Evolutionary conservation across 257 asterid species (phyloP).

Genomic region (Rauvolfia tetraphylla): DNA sequence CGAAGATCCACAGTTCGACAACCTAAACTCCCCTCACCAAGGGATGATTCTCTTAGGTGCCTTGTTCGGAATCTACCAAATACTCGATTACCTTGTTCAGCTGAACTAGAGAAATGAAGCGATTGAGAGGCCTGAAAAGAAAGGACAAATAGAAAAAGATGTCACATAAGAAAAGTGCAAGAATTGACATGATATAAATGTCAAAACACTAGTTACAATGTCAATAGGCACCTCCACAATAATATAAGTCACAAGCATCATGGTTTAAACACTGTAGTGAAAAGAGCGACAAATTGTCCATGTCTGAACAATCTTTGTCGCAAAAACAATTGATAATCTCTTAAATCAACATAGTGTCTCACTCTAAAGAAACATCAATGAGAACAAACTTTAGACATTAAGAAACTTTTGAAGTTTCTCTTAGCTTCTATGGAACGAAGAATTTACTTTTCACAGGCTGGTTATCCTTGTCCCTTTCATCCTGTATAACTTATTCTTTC

Average conservation of each 20-base stretch:
- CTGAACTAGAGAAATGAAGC: constrained; percentile 38
- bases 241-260: not conserved
- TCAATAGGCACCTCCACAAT: not conserved
- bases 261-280: not conserved
- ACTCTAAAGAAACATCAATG: not conserved
- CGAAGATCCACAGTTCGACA: constrained; percentile 81
- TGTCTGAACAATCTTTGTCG: not conserved
- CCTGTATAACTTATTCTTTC: not conserved
- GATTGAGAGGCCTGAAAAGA: constrained; percentile 69
- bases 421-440: not conserved
- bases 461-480: not conserved
- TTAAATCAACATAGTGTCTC: not conserved
- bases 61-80: constrained; percentile 86
- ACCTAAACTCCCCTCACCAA: constrained; percentile 63
- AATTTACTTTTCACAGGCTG: not conserved
- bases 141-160: not conserved
- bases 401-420: not conserved
- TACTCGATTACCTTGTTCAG: constrained; percentile 67
- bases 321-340: not conserved
- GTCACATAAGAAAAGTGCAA: not conserved
- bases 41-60: constrained; percentile 51
- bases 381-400: not conserved
- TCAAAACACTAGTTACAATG: not conserved
- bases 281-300: not conserved
- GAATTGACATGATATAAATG: not conserved